Evolutionary conservation across 2,329 filamentous ascomycete genomes (phyloP), one percentile per base, ranked within the genome.

Genomic region (Xylariaceae sp.): DNA sequence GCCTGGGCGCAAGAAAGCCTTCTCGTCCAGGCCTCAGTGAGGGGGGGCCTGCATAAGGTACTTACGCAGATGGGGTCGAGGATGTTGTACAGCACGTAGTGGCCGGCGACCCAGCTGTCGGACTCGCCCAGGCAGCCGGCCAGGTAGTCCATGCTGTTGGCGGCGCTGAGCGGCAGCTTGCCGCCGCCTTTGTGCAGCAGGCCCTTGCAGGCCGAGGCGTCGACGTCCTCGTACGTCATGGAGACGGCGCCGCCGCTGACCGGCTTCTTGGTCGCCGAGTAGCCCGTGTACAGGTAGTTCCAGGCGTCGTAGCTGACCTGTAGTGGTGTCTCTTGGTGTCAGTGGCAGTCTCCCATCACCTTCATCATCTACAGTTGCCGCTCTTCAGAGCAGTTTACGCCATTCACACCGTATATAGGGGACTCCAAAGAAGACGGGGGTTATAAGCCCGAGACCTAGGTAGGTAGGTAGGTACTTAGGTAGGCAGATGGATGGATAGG

Each of bases 271-370:
- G 57, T 58, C 4, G 72, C 72, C 3, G 60, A 59, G 33, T 64
- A 37, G 35, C 68, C 68, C 0, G 64, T 70, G 31, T 57, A 52
- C 21, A 79, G 70, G 50, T 70, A 70, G 63, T 75, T 76, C 70
- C 72, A 79, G 30, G 74, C 72, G 42, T 77, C 73, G 59, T 77
- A 78, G 37, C 61, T 67, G 58, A 78, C n/a, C n/a, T n/a, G n/a
- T n/a, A n/a, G n/a, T n/a, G n/a, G n/a, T n/a, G n/a, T n/a, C n/a
- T n/a, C n/a, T n/a, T n/a, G n/a, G n/a, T n/a, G n/a, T n/a, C n/a
- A n/a, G n/a, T n/a, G n/a, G n/a, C n/a, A n/a, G n/a, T n/a, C n/a
- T n/a, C n/a, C n/a, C n/a, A n/a, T n/a, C n/a, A n/a, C n/a, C n/a
- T n/a, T n/a, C n/a, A n/a, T n/a, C n/a, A n/a, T n/a, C n/a, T n/a